phyloP scores from a whole-genome alignment of 768 basidiomycete genomes.

The Kwoniella heveanensis region DNA sequence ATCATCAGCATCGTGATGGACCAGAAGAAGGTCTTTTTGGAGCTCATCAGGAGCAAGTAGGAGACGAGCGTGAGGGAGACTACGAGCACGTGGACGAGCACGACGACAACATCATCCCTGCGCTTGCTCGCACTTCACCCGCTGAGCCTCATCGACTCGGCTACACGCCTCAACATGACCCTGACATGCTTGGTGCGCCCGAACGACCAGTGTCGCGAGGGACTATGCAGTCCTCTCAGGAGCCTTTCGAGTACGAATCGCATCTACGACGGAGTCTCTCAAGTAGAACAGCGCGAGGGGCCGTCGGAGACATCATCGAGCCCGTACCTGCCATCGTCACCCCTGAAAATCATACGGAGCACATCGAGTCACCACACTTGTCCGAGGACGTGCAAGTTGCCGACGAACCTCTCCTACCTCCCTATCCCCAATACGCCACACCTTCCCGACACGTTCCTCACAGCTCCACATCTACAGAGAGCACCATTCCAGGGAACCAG shows the following conservation, averaged over 20 bases:
- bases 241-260: slow-evolving; percentile 52
- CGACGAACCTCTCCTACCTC: slow-evolving; percentile 19
- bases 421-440: slow-evolving; percentile 31
- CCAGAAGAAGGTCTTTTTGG: neutral
- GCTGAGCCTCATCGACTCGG: slow-evolving; percentile 8
- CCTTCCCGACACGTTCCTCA: slow-evolving; percentile 30
- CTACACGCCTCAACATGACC: neutral
- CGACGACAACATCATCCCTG: slow-evolving; percentile 8
- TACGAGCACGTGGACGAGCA: neutral
- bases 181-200: slow-evolving; percentile 20
- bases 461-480: slow-evolving; percentile 33
- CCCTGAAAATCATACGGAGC: slow-evolving; percentile 14
- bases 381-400: slow-evolving; percentile 10
- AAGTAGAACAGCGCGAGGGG: slow-evolving; percentile 36
- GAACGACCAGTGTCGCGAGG: slow-evolving; percentile 43
- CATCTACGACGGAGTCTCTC: slow-evolving; percentile 50
- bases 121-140: slow-evolving; percentile 20
- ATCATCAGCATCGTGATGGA: neutral
- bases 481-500: slow-evolving; percentile 23
- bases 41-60: neutral
- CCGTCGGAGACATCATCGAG: slow-evolving; percentile 19
- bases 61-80: neutral
- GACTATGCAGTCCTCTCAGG: slow-evolving; percentile 41
- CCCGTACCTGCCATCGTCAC: slow-evolving; percentile 11
- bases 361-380: neutral